These are phyloP conservation scores for Wickerhamiella cacticola DNA, from an alignment of 805 yeast genomes.

Conservation along the genomic window DNA sequence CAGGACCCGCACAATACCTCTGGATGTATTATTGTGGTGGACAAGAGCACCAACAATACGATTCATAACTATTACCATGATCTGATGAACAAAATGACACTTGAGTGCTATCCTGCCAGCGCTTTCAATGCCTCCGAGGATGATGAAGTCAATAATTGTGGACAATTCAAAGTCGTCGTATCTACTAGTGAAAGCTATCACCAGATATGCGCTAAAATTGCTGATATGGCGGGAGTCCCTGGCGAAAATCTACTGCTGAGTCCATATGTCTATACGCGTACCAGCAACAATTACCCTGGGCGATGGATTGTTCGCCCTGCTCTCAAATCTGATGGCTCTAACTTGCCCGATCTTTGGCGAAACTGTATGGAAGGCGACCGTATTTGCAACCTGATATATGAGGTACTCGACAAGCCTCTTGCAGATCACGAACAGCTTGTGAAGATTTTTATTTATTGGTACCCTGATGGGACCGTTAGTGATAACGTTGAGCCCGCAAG, in stretches of 20 bases:
- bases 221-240: constrained; percentile 39
- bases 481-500: constrained; percentile 3
- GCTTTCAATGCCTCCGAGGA: constrained; percentile 14
- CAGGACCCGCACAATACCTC: background rate
- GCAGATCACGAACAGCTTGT: constrained; percentile 68
- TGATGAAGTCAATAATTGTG: constrained; percentile 19
- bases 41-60: background rate
- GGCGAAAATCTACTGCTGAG: constrained; percentile 55
- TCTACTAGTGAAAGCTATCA: constrained; percentile 47
- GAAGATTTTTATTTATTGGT: constrained; percentile 54
- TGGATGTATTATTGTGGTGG: constrained; percentile 1
- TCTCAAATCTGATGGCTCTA: constrained; percentile 13
- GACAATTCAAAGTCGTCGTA: constrained; percentile 42
- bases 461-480: constrained; percentile 43
- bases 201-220: constrained; percentile 52
- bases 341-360: constrained; percentile 15
- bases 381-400: constrained; percentile 46
- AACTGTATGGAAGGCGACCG: constrained; percentile 11
- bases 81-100: constrained; percentile 25
- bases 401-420: constrained; percentile 60
- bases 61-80: constrained; percentile 26
- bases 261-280: constrained; percentile 25
- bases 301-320: constrained; percentile 2
- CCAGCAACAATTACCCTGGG: background rate
- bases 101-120: background rate